Evolutionary conservation across 75 land plant species (phyloP), one percentile per base, ranked within the genome.

Genomic region (Chamaecyparis obtusa): DNA sequence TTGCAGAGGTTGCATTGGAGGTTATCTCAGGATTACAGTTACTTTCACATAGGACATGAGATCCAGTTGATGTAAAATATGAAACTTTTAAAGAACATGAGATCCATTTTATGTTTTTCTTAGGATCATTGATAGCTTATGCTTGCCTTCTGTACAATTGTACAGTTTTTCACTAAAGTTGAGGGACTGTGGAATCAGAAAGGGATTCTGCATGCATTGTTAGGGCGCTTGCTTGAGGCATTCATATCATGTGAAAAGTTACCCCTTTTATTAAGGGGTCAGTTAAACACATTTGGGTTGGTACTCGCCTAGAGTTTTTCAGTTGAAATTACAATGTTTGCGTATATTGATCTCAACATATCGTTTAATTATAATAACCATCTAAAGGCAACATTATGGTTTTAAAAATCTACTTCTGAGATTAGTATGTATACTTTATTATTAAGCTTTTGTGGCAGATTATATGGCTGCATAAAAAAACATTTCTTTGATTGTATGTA

Each of bases 11-110:
- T 88, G 97, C 99, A 49, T 84, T 71, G 4, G 87, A 87, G 82
- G 95, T 92, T 16, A 88, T 84, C 37, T 67, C 85, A 43, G 99
- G 96, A 88, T 87, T 98, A 88, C 95, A 96, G 86, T 88, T 92
- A 46, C 86, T 98, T 30, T 94, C 93, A 85, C 94, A 91, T 0
- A 90, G 92, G 49, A 49, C 85, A 67, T 96, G 78, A 95, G 7
- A 48, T 86, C 80, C 32, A 84, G 76, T 36, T 33, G 13, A 33
- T 74, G 36, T 74, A 32, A 74, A 74, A 32, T 74, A 74, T 74
- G 76, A 32, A 27, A 67, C 30, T 67, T 67, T 67, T 7, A 67
- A 67, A 74, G 33, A 27, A 71, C n/a, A 71, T 71, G 9, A 10
- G 75, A 71, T 71, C 10, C 33, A 24, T 27, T n/a, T 27, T 30